Evolutionary conservation across 345 rosid genomes (phyloP), one percentile per base, ranked within the genome.

Genomic region (Rhodomyrtus tomentosa): DNA sequence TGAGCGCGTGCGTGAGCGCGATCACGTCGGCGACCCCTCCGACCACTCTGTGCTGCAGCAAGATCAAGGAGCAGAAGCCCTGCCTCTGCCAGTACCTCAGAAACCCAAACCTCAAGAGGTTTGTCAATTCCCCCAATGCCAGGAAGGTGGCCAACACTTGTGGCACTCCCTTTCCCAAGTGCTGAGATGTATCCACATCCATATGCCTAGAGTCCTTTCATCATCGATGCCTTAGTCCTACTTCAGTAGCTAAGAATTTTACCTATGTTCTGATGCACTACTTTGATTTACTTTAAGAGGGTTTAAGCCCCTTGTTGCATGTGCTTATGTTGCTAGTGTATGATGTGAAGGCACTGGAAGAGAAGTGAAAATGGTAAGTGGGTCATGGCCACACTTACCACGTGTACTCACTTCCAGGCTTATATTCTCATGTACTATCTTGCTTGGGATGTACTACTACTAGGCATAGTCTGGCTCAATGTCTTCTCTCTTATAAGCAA

Each of bases 51-150:
- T 96, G 99, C 88, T 96, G 99, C 90, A 86, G 84, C 81, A 96
- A 91, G 93, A 92, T 96, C 84, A 94, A 88, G 82, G 94, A 94
- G 48, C 99, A 96, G 89, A 91, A 91, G 89, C 98, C 99, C 83
- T 96, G 99, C 58, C 94, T 96, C 76, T 96, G 99, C 91, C 90
- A 92, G 38, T 96, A 95, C 90, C 89, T 95, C 84, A 91, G 87
- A 86, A 94, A 96, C 85, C 99, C 97, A 0, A 91, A 85, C 53
- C 94, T 96, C 55, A 89, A 89, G 89, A 91, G 91, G 72, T 93
- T 94, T 50, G 89, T 95, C 55, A 93, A 93, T 91, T 90, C 96
- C 54, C 96, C 97, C 40, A 96, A 96, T 88, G 98, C 99, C 62
- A 93, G 93, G 91, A 94, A 91, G 62, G 99, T 96, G 82, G 97